These are phyloP conservation scores for Boletus rubescentipes DNA, from an alignment of 768 basidiomycete species.

Conservation along the genomic window DNA sequence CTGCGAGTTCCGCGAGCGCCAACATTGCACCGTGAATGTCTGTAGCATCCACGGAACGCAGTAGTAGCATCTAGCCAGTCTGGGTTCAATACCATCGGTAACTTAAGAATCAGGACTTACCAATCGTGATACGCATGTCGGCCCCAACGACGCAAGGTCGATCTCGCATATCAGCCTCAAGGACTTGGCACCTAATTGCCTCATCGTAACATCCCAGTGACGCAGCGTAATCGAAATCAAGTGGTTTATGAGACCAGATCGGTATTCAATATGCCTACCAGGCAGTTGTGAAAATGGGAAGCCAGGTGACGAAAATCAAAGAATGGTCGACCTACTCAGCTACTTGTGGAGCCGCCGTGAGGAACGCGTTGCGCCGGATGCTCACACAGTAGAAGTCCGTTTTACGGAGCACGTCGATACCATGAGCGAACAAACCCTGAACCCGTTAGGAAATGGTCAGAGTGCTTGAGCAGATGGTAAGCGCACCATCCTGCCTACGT, in stretches of 20 bases:
- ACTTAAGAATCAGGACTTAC: constrained; percentile 42
- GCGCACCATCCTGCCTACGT: constrained; percentile 88
- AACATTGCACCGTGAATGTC: constrained; percentile 84
- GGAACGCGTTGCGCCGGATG: constrained; percentile 77
- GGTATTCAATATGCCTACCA: constrained; percentile 76
- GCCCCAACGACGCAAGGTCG: constrained; percentile 55
- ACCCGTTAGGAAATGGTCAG: constrained; percentile 21
- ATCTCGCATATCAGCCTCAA: constrained; percentile 64
- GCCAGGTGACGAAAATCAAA: background rate
- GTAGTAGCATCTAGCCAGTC: constrained; percentile 47
- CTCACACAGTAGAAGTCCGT: constrained; percentile 96
- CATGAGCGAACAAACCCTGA: constrained; percentile 88
- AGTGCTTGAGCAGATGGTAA: constrained; percentile 2
- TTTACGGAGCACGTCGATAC: constrained; percentile 88
- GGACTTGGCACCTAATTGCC: constrained; percentile 74
- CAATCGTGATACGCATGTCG: constrained; percentile 46
- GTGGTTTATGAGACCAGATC: constrained; percentile 65
- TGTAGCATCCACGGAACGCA: constrained; percentile 61
- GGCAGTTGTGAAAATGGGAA: constrained; percentile 9
- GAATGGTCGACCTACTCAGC: constrained; percentile 63
- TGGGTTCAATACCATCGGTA: constrained; percentile 11
- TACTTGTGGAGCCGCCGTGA: constrained; percentile 82
- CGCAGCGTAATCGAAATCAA: constrained; percentile 69
- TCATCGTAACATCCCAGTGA: constrained; percentile 88
- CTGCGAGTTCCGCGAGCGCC: constrained; percentile 69